Evolutionary conservation across 2,329 filamentous ascomycete species (phyloP).

Genomic region (Cadophora gregata): DNA sequence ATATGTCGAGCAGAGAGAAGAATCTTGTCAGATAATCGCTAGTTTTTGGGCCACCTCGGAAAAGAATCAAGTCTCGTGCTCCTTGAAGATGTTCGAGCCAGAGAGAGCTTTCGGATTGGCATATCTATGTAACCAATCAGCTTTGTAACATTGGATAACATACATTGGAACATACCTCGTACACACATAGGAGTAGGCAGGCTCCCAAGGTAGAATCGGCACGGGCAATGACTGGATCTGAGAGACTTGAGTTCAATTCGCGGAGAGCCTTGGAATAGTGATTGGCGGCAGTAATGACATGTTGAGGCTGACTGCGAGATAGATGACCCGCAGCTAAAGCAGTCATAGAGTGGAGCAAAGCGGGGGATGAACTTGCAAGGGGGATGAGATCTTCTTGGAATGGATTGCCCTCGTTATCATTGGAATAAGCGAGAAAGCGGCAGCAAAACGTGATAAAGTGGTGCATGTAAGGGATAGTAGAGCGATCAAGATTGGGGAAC

Average conservation of each 20-base stretch:
- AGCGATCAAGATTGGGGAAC: constrained; percentile 39
- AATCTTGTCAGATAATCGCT: constrained; percentile 41
- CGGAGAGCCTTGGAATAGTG: constrained; percentile 41
- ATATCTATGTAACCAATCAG: constrained; percentile 33
- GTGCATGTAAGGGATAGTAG: constrained; percentile 41
- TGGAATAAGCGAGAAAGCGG: constrained; percentile 41
- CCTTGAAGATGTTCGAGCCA: constrained; percentile 43
- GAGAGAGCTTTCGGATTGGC: constrained; percentile 38
- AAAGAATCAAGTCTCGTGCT: constrained; percentile 42
- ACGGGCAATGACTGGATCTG: constrained; percentile 36
- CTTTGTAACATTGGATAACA: too few species aligned
- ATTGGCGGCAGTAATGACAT: constrained; percentile 37
- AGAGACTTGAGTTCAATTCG: constrained; percentile 38
- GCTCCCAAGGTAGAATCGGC: constrained; percentile 41
- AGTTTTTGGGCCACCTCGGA: constrained; percentile 39
- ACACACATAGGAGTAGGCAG: constrained; percentile 43
- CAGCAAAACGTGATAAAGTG: constrained; percentile 43
- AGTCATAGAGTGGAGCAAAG: constrained; percentile 42
- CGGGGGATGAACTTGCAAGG: constrained; percentile 37
- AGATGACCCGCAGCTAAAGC: constrained; percentile 43
- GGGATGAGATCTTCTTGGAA: constrained; percentile 42
- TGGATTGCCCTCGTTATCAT: constrained; percentile 43
- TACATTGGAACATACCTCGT: constrained; percentile 35
- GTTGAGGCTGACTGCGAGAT: constrained; percentile 37
- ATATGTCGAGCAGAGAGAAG: constrained; percentile 43